Evolutionary conservation across 768 basidiomycete genomes (phyloP), one percentile per base, ranked within the genome.

Genomic region (Tylopilus sp.): DNA sequence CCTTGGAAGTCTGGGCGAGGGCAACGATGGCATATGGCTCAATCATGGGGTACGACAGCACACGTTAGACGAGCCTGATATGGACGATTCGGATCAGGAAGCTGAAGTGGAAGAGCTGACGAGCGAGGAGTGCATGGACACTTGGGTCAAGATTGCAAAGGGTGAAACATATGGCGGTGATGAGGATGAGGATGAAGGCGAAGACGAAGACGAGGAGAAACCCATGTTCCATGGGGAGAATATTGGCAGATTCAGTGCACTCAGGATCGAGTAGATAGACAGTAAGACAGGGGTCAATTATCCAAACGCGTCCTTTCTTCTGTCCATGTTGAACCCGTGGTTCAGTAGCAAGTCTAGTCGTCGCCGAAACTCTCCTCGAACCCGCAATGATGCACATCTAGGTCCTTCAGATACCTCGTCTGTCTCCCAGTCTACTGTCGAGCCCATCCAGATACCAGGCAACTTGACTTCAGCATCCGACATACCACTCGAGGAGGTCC

Each of bases 11-110:
- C 57, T 53, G 21, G 42, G 44, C 51, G 73, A 65, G 8, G 61
- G 64, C 25, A 74, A 67, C 10, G 58, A 65, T 36, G 84, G 87
- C 1, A 78, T 88, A 53, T 86, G 84, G 84, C 74, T 86, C 46
- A 72, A 73, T 43, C 67, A 70, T 28, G 60, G 57, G 17, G 38
- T 52, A 9, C 52, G 36, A 15, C 52, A 52, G n/a, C 57, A 59
- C 35, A 59, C 52, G 1, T 70, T 68, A 48, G 61, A 59, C 3
- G 57, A 50, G 30, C 40, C 44, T 21, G 61, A 49, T 23, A 61
- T 56, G 6, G 71, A 73, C 49, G 62, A 71, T n/a, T n/a, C n/a
- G 4, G 68, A 71, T 11, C 69, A 61, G 6, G 67, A 62, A 40
- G 57, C 55, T 18, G 56, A 48, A 13, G 31, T 44, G 23, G 56